Base-by-base conservation (phyloP, 1,284 basidiomycete genomes). In the Fomitopsis betulina region DNA sequence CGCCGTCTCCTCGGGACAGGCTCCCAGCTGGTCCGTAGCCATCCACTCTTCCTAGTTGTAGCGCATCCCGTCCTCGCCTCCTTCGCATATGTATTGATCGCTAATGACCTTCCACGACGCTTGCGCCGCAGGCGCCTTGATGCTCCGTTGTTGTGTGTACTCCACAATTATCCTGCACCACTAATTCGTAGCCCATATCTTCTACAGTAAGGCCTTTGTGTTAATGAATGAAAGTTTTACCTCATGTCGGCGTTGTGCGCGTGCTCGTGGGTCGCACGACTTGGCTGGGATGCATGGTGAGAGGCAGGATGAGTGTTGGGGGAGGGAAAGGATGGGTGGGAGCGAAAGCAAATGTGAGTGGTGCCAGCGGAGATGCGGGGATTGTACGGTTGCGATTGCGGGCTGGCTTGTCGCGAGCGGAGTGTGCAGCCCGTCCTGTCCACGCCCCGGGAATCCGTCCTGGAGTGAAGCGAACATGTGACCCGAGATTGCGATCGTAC, bases 91-190 rank as follows among this genome's bases (percentile, higher is more conserved):
- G n/a, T 55, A 42, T 55, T 45, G 43, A 42, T 42, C 15, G 42
- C 9, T 56, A 38, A 56, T 49, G 54, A 50, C 54, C 45, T 23
- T 35, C 54, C 1, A 56, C 45, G 54, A 51, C 49, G 7, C 12
- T n/a, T 51, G 49, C 49, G 49, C 49, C 33, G 30, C n/a, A 5
- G 49, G 49, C 32, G 49, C 49, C 32, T 51, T 51, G 32, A 51
- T 51, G 49, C 21, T 32, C 32, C 8, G 19, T 37, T 51, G 49
- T 35, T 35, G 49, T 35, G 32, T 51, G 30, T 37, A 51, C 33
- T 19, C 32, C 49, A 19, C 8, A 33, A 19, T 51, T n/a, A 37
- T 33, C 30, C 35, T 51, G 25, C 49, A 3, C 32, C 32, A 19
- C n/a, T 51, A 51, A 51, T 51, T n/a, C 49, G 49, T 51, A 51